A percentile compares a stretch with the other conserved stretches of the same genome.
These are phyloP conservation scores for Vaccinium darrowii DNA, from an alignment of 148 eudicot genomes.

Conservation along the genomic window DNA sequence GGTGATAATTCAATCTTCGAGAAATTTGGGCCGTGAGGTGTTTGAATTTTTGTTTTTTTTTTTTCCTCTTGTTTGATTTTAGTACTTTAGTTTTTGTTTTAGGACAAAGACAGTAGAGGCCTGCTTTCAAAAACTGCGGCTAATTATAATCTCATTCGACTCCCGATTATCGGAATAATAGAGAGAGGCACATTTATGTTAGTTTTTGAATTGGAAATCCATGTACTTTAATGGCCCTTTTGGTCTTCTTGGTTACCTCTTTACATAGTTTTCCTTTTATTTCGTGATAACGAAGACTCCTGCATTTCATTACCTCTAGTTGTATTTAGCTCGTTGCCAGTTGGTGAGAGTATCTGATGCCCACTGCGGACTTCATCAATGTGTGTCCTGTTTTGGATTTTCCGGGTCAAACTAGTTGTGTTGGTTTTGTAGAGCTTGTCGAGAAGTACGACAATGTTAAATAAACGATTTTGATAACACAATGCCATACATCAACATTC, in stretches of 20 bases:
- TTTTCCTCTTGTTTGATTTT: background rate
- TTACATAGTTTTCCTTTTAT: background rate
- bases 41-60: background rate
- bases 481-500: no score
- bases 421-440: background rate
- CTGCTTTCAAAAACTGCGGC: slow-evolving; percentile 5
- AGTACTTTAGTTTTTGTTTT: background rate
- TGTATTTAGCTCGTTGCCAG: background rate
- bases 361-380: background rate
- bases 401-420: background rate
- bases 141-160: background rate
- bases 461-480: background rate
- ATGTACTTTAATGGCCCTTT: background rate
- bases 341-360: background rate
- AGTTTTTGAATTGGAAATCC: background rate
- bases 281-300: background rate
- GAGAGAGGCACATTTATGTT: background rate
- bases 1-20: background rate
- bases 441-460: background rate
- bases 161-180: background rate
- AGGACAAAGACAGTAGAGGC: background rate
- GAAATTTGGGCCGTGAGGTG: background rate
- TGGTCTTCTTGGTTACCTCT: background rate
- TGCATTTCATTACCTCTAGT: background rate
- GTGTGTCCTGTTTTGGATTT: background rate